Base-by-base conservation (phyloP, 2,329 filamentous ascomycete species). In the Madurella mycetomatis region DNA sequence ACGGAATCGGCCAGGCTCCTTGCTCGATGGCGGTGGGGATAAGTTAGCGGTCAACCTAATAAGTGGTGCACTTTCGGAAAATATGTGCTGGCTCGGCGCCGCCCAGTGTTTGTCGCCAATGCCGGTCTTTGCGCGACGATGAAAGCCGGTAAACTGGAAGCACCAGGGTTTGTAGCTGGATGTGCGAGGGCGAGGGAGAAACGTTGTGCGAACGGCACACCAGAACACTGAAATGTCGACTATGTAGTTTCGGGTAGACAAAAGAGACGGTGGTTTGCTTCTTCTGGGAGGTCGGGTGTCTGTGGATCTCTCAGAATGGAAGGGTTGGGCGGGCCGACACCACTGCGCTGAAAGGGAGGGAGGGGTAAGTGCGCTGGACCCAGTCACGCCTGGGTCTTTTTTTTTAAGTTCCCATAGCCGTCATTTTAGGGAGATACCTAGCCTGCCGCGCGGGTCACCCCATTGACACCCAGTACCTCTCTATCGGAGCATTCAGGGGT, bases 301-400 rank as follows among this genome's bases (percentile, higher is more conserved):
- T 57, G 59, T 60, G 59, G 59, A 61, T 58, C 59, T 56, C 47
- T 32, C 16, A 53, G 46, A 47, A 49, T 39, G 32, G 49, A 55
- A 47, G 39, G 54, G 50, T 31, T 49, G 41, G 54, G 54, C 42
- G n/a, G 32, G n/a, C 16, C 37, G 18, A 19, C 43, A 34, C 47
- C 30, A 37, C 52, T 49, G 37, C 43, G 11, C 16, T 37, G 47
- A 13, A 41, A 47, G 52, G 25, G 25, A 25, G 25, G 25, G 56
- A 57, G 55, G 58, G 60, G 58, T 55, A 58, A 54, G 51, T 49
- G 44, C 32, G 51, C 48, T 49, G 42, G 34, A 37, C 34, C 34
- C 11, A 25, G 25, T 25, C 25, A 25, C 25, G 7, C 25, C 25
- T 25, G 25, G 25, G 25, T 25, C 25, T 25, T 25, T 25, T 25